These are phyloP conservation scores for Trypanosoma vivax DNA, from an alignment of 208 protist species.

Conservation along the genomic window DNA sequence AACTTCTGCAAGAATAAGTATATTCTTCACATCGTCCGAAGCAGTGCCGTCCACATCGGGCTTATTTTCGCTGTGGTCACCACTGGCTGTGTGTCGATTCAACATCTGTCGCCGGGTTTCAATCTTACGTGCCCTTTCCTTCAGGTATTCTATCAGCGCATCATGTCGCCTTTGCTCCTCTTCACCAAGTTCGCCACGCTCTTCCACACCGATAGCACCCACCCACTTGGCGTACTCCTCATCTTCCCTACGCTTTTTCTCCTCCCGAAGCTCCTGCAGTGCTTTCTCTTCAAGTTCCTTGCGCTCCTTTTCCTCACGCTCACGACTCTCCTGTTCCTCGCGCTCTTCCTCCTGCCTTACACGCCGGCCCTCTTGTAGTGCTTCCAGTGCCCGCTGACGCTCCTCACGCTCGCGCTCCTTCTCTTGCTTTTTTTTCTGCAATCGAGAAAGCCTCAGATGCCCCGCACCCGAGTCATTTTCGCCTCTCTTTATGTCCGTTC, in stretches of 20 bases:
- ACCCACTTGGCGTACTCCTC: constrained; percentile 69
- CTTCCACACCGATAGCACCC: constrained; percentile 52
- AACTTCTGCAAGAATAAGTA: constrained; percentile 53
- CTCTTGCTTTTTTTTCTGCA: constrained; percentile 54
- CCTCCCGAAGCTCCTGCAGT: constrained; percentile 53
- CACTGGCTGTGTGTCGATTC: not conserved
- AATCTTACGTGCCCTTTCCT: constrained; percentile 21
- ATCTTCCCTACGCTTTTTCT: constrained; percentile 40
- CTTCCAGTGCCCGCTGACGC: constrained; percentile 25
- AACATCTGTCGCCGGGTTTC: constrained; percentile 11
- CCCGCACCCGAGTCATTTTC: constrained; percentile 10
- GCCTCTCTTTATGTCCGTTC: not conserved
- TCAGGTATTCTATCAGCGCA: constrained; percentile 26
- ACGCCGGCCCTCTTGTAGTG: constrained; percentile 26
- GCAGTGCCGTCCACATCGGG: not conserved
- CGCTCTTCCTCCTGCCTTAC: constrained; percentile 6
- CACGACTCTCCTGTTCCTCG: constrained; percentile 16
- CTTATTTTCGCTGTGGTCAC: not conserved
- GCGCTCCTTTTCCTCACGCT: constrained; percentile 25
- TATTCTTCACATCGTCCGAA: constrained; percentile 12
- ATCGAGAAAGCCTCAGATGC: constrained; percentile 28
- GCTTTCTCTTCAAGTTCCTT: constrained; percentile 34
- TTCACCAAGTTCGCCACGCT: constrained; percentile 58
- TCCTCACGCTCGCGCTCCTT: constrained; percentile 51
- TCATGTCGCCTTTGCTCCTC: constrained; percentile 30